Evolutionary conservation across 2,329 filamentous ascomycete species (phyloP).

Genomic region (Ophiostoma ulmi): DNA sequence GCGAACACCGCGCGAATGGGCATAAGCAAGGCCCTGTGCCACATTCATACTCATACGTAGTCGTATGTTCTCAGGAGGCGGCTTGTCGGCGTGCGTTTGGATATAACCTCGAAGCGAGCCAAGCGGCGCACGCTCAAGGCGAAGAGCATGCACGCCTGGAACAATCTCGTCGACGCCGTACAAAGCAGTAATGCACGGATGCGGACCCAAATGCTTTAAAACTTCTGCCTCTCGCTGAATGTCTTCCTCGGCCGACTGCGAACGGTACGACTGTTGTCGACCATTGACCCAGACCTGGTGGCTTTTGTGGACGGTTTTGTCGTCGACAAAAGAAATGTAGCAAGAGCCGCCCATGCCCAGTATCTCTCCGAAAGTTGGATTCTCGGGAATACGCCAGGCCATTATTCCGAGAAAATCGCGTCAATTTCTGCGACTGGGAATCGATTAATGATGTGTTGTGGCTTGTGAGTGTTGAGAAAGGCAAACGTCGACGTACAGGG

Average conservation of each 20-base stretch:
- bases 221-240: neutral
- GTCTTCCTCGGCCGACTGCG: neutral
- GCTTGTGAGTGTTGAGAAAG: no score
- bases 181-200: neutral
- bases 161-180: neutral
- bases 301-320: neutral
- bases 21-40: neutral
- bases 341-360: neutral
- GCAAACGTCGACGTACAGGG: no score
- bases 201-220: neutral
- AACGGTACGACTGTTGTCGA: neutral
- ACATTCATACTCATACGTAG: neutral
- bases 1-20: neutral
- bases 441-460: no score
- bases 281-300: neutral
- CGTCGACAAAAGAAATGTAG: neutral
- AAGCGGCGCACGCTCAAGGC: neutral
- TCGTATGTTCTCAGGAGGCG: neutral
- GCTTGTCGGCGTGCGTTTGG: neutral
- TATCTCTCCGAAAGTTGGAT: neutral
- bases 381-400: neutral
- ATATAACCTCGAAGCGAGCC: neutral
- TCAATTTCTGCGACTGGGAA: no score
- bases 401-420: neutral
- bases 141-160: neutral